A percentile compares a stretch with the other conserved stretches of the same genome.
These are phyloP conservation scores for Cordyceps tenuipes DNA, from an alignment of 2,329 filamentous ascomycete species.

Conservation along the genomic window DNA sequence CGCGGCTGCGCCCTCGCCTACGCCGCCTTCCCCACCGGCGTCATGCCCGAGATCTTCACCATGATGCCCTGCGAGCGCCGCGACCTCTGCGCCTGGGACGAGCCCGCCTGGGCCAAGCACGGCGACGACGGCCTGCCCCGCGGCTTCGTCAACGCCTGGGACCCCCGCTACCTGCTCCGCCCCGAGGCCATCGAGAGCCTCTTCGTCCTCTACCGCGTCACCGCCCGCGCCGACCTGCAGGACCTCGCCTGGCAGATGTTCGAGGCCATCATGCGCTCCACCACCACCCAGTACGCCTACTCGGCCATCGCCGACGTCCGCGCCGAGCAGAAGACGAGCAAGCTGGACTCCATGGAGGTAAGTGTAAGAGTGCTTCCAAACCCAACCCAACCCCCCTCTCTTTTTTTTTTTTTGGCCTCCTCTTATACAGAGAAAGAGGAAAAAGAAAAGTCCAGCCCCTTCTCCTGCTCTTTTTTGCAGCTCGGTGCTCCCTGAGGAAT, in stretches of 20 bases:
- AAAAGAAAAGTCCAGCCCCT: background rate
- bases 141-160: slow-evolving; percentile 47
- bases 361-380: slow-evolving; percentile 3
- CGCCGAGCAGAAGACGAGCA: slow-evolving; percentile 42
- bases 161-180: slow-evolving; percentile 55
- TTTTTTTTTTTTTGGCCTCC: background rate
- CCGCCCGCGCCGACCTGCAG: slow-evolving; percentile 56
- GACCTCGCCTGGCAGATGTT: slow-evolving; percentile 72
- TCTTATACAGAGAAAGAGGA: background rate
- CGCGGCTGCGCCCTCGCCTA: slow-evolving; percentile 59
- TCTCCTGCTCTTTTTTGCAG: background rate
- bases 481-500: background rate
- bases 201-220: slow-evolving; percentile 69
- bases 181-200: slow-evolving; percentile 77
- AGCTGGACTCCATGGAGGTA: slow-evolving; percentile 55
- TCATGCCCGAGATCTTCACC: slow-evolving; percentile 52
- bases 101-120: slow-evolving; percentile 20
- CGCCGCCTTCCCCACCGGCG: slow-evolving; percentile 44
- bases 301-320: slow-evolving; percentile 59
- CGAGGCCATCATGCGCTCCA: slow-evolving; percentile 50
- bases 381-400: background rate
- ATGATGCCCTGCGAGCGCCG: slow-evolving; percentile 20
- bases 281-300: slow-evolving; percentile 53
- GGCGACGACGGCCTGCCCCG: slow-evolving; percentile 31
- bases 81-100: slow-evolving; percentile 25